Base-by-base conservation (phyloP, 805 yeast species). In the Saturnispora quitensis region DNA sequence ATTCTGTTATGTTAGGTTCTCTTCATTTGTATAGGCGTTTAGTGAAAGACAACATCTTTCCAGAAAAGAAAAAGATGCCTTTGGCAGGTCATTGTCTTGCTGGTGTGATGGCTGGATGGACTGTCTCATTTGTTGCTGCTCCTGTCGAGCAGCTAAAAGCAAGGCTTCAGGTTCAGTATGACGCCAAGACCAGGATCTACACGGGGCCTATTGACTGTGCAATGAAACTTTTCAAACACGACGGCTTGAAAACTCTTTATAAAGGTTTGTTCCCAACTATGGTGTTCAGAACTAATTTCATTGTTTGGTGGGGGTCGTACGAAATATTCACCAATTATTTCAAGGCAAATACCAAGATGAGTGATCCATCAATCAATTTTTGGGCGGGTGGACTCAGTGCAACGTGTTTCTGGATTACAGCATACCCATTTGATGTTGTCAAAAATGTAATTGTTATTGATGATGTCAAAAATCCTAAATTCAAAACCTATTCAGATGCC, bases 271-370 rank as follows among this genome's bases (percentile, higher is more conserved):
- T 81, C n/a, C 81, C 95, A 15, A 89, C 97, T 0, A 78, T 89
- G 84, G 76, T 89, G 13, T 89, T 89, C 71, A 75, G 97, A 63
- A 81, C 95, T 1, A 86, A 86, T 67, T 89, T 89, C 64, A 74
- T 86, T 35, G 86, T 87, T 53, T 88, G 95, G 91, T 89, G 97
- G 97, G 96, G 96, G 1, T 81, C 95, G 0, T 89, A 89, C 64
- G 95, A 88, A 62, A 52, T 88, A 8, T 75, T 89, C 64, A 86
- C 95, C 7, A 72, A 76, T 50, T 82, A 76, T 73, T 81, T 89
- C 67, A 75, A 77, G 57, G 71, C 73, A 5, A 72, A 86, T 59
- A 88, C 96, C 1, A 67, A 69, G 40, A 57, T 88, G 74, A 78
- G 84, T 47, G 77, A 77, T 40, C 80, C 93, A 2, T 72, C 89